Base-by-base conservation (phyloP, 352 stramenopile species). In the Saprolegnia diclina region DNA sequence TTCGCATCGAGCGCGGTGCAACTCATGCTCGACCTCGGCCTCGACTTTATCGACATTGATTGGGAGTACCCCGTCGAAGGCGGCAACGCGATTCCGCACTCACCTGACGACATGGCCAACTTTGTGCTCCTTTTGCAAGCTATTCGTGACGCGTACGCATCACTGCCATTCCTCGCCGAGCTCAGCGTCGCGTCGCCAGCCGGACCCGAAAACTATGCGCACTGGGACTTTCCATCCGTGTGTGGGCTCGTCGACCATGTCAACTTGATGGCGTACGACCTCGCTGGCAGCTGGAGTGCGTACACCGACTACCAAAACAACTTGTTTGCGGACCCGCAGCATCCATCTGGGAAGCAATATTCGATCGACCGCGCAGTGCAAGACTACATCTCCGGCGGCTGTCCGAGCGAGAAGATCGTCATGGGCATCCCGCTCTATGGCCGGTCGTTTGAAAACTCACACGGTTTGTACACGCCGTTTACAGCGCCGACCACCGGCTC, bases 11-110 rank as follows among this genome's bases (percentile, higher is more conserved):
- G 55, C 21, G 55, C 55, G 14, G 55, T 63, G 3, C 13, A 19
- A 11, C 21, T 63, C n/a, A 63, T 63, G 55, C 55, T 63, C n/a
- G 29, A 65, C 37, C 40, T 65, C 7, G 56, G 56, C 6, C 37
- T 65, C 9, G 56, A 65, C 18, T 65, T 65, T 26, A 65, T 65
- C 40, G 56, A 65, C 37, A 46, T 65, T 14, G 56, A 65, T 21
- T 65, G 56, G 56, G 56, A 65, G 24, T 65, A 65, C 37, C 56
- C 56, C 35, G 56, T 65, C 56, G 56, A 52, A 29, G 56, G 56
- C 24, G 56, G 56, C 18, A 65, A 65, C 21, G 42, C 42, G 11
- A 32, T 65, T n/a, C 56, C 56, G 11, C 56, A 65, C 21, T 9
- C 26, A n/a, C 32, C 56, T 35, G 24, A 65, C 32, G 56, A 65